Conservation (phyloP, 164 flowering plant species). For the Aristolochia californica region DNA sequence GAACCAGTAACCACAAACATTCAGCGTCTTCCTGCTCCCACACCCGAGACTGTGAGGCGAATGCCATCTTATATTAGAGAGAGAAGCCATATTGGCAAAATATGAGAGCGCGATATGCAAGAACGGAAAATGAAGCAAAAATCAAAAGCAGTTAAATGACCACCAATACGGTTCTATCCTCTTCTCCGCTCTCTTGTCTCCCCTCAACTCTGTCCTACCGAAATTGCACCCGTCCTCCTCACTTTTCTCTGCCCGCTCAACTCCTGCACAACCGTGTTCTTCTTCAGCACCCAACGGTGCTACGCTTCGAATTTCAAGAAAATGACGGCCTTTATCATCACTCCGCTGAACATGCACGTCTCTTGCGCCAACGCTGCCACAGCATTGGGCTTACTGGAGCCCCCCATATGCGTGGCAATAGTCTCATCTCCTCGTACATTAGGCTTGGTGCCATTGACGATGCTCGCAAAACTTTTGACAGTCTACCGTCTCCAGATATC, state of each 20-base stretch:
- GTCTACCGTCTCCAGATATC: constrained; percentile 11
- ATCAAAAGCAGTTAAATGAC: not conserved
- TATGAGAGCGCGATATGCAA: too few species aligned
- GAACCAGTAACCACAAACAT: too few species aligned
- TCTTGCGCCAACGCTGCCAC: not conserved
- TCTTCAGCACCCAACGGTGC: not conserved
- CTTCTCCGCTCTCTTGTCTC: not conserved
- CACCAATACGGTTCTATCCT: not conserved
- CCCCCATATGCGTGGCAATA: not conserved
- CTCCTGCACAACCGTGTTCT: not conserved
- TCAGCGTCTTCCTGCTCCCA: too few species aligned
- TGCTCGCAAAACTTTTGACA: not conserved
- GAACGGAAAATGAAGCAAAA: too few species aligned
- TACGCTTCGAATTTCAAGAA: not conserved
- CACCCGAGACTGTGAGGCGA: too few species aligned
- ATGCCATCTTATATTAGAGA: too few species aligned
- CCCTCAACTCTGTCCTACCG: not conserved
- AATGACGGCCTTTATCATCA: not conserved
- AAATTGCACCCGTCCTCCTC: too few species aligned
- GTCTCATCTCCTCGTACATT: constrained; percentile 3
- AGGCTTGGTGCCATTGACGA: constrained; percentile 1
- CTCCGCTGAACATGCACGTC: constrained; percentile 1
- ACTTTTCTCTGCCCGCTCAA: not conserved
- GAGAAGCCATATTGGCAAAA: too few species aligned
- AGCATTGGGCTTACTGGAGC: not conserved